A percentile compares a stretch with the other conserved stretches of the same genome.
Evolutionary conservation across 2,329 filamentous ascomycete genomes (phyloP).

Genomic region (Arthrobotrys sinensis): DNA sequence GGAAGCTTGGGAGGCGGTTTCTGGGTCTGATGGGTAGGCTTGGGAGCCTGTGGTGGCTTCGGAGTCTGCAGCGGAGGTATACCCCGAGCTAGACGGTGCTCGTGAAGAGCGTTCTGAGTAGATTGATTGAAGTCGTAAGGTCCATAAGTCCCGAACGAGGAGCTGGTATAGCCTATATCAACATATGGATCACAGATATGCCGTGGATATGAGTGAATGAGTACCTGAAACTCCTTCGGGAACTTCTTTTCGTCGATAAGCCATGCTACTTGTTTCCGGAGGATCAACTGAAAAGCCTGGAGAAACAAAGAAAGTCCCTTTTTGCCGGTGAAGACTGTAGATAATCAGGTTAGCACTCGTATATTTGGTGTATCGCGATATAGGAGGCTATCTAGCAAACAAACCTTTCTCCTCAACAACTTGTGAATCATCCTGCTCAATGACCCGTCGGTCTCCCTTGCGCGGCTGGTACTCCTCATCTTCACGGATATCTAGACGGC

Average conservation of each 20-base stretch:
- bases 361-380: too few species aligned
- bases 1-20: constrained; percentile 32
- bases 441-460: constrained; percentile 64
- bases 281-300: constrained; percentile 84
- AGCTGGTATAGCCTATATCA: constrained; percentile 42
- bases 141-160: constrained; percentile 87
- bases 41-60: constrained; percentile 62
- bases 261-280: constrained; percentile 85
- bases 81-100: constrained; percentile 45
- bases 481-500: constrained; percentile 55
- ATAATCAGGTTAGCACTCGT: background rate
- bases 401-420: constrained; percentile 44
- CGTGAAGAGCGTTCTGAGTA: constrained; percentile 59
- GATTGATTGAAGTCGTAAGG: constrained; percentile 77
- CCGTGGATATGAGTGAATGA: background rate
- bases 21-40: constrained; percentile 35
- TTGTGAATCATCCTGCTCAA: constrained; percentile 69
- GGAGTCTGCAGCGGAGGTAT: constrained; percentile 65
- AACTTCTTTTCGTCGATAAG: constrained; percentile 78
- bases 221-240: constrained; percentile 80
- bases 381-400: constrained; percentile 25
- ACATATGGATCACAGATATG: constrained; percentile 22
- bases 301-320: constrained; percentile 84
- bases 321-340: constrained; percentile 74
- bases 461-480: constrained; percentile 46